These are phyloP conservation scores for Detonula confervacea DNA, from an alignment of 352 stramenopile genomes.

Conservation along the genomic window DNA sequence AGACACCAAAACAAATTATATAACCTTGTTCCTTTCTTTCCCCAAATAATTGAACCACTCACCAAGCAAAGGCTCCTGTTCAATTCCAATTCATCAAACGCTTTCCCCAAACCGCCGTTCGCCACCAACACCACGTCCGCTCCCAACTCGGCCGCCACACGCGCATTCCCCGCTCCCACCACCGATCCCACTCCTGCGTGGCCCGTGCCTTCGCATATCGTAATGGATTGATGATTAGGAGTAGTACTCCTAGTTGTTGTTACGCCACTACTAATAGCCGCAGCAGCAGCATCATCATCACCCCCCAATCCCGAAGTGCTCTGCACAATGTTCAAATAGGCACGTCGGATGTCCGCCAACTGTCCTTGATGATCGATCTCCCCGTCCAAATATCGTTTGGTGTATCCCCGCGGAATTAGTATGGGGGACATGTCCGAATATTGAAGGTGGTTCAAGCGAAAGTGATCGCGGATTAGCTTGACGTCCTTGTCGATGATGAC, in stretches of 20 bases:
- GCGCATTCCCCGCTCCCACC: constrained; percentile 93
- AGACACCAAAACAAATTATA: too few relatives aligned
- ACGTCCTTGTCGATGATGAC: constrained; percentile 91
- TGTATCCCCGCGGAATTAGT: constrained; percentile 95
- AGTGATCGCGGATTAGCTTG: constrained; percentile 94
- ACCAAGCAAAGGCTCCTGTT: constrained; percentile 80
- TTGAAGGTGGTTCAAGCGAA: constrained; percentile 91
- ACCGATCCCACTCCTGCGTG: constrained; percentile 93
- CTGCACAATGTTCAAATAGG: constrained; percentile 54
- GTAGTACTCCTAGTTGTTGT: not conserved
- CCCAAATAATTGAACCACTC: too few relatives aligned
- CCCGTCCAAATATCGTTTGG: constrained; percentile 95
- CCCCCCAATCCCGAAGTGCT: not conserved
- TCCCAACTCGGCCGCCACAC: constrained; percentile 90
- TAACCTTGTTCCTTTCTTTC: too few relatives aligned
- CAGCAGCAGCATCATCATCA: not conserved
- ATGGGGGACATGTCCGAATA: constrained; percentile 96
- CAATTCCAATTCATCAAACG: constrained; percentile 92
- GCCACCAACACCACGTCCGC: constrained; percentile 93
- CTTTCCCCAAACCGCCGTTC: constrained; percentile 93
- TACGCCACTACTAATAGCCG: not conserved
- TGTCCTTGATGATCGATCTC: constrained; percentile 77
- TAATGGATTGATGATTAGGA: constrained; percentile 88
- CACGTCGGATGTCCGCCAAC: constrained; percentile 85
- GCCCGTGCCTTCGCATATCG: constrained; percentile 94